Evolutionary conservation across 345 rosid species (phyloP).

Genomic region (Eucalyptus regnans): DNA sequence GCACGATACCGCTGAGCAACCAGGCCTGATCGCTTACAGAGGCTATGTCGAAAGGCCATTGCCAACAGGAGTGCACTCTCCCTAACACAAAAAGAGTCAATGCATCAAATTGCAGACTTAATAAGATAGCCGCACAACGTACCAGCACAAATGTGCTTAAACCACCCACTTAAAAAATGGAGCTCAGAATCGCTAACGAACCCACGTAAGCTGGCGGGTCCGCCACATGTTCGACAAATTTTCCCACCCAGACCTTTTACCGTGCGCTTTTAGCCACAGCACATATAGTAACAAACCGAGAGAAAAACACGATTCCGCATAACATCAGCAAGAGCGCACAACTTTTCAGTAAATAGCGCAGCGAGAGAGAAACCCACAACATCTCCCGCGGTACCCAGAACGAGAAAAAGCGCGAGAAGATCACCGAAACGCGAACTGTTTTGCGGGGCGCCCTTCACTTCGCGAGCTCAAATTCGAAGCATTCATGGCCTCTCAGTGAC

Average conservation of each 20-base stretch:
- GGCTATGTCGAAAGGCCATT: constrained; percentile 50
- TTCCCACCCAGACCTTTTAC: neutral
- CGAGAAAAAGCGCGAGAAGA: neutral
- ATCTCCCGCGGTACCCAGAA: neutral
- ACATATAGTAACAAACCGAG: neutral
- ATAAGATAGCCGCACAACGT: neutral
- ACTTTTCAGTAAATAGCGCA: neutral
- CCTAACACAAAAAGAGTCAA: neutral
- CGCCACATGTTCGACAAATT: neutral
- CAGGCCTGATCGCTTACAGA: constrained; percentile 35
- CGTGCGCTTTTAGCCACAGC: neutral
- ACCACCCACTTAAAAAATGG: neutral
- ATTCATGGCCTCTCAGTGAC: neutral
- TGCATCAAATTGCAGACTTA: neutral
- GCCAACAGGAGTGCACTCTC: neutral
- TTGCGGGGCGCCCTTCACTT: neutral
- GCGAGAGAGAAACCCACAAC: neutral
- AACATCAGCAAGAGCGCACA: neutral
- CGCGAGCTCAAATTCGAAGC: neutral
- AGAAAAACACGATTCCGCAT: neutral
- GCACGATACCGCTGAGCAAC: constrained; percentile 16
- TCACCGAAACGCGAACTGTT: neutral
- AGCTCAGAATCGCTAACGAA: neutral
- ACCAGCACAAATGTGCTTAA: neutral
- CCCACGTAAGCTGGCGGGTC: neutral